Base-by-base conservation (phyloP, 2,329 filamentous ascomycete genomes). In the Tolypocladium ovalisporum region DNA sequence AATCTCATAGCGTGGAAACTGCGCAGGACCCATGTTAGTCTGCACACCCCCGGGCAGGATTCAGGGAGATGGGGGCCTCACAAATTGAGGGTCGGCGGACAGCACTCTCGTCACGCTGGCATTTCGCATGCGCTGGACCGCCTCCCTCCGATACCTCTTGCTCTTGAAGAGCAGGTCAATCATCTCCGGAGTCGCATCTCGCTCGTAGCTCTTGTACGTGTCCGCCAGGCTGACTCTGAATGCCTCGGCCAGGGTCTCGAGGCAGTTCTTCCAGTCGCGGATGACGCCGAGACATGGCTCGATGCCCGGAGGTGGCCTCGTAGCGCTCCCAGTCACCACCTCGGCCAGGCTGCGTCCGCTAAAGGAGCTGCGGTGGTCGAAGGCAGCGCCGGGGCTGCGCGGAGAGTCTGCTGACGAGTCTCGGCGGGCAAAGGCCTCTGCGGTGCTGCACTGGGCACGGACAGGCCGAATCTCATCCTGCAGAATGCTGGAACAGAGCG, bases 41-140 rank as follows among this genome's bases (percentile, higher is more conserved):
- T 17, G 17, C 3, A n/a, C 32, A n/a, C 24, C 29, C 15, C 29
- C 15, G 13, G 34, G 29, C 19, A 19, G 8, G 40, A 4, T 9
- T n/a, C 2, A 17, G 3, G n/a, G 19, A 15, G 19, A 3, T 19
- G n/a, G 44, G 15, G 17, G 9, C 9, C 72, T 60, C 60, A 74
- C 72, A 61, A 76, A 78, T 58, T 75, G 71, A 5, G 71, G 71
- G 54, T 76, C 73, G 9, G 75, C 73, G 4, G 74, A 76, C 62
- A 73, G 68, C 51, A 75, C 70, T 55, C 71, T 68, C 36, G 71
- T 73, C 17, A 78, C 68, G 58, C 74, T 76, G 3, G 71, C 70
- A 57, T 75, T 76, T 59, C 76, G 72, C 76, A 79, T 79, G 52
- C 73, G 69, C 52, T 71, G 65, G 5, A 80, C 75, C 1, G 74